Percentiles rank a stretch among this genome's conserved stretches.
These are phyloP conservation scores for Glarea lozoyensis DNA, from an alignment of 495 filamentous ascomycete species.

Conservation along the genomic window DNA sequence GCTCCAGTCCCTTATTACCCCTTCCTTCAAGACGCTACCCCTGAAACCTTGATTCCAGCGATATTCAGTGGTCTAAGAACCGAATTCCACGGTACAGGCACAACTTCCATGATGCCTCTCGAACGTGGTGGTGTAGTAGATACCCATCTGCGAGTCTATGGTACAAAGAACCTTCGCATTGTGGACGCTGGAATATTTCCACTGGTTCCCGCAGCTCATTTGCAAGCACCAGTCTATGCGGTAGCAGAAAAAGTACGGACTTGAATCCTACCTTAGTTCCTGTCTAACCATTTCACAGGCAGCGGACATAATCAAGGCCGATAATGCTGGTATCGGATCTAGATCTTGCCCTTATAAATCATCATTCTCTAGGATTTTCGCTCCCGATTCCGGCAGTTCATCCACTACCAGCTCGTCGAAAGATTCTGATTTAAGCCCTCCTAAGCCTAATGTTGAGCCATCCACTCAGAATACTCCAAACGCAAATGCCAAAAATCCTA, in stretches of 20 bases:
- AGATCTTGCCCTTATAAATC: too few species aligned
- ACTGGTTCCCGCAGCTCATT: constrained; percentile 31
- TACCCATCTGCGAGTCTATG: constrained; percentile 36
- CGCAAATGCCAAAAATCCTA: too few species aligned
- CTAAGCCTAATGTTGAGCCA: too few species aligned
- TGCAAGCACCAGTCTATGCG: constrained; percentile 39
- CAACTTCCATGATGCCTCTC: constrained; percentile 37
- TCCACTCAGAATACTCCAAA: too few species aligned
- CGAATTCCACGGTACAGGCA: constrained; percentile 27
- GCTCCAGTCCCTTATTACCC: constrained; percentile 7
- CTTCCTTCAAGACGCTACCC: constrained; percentile 22
- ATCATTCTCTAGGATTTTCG: too few species aligned
- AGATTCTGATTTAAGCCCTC: too few species aligned
- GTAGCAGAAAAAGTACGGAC: constrained; percentile 42
- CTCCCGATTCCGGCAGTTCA: too few species aligned
- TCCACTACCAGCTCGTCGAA: too few species aligned
- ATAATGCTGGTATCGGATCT: too few species aligned
- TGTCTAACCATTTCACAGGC: too few species aligned
- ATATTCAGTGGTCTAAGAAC: constrained; percentile 19
- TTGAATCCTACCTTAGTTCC: too few species aligned
- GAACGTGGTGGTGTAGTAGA: constrained; percentile 38
- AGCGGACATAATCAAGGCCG: too few species aligned
- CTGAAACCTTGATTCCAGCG: constrained; percentile 22
- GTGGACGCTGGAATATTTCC: constrained; percentile 31
- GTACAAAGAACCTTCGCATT: constrained; percentile 35